Evolutionary conservation across 208 protist species (phyloP).

Genomic region (Wallacemonas rigidus): DNA sequence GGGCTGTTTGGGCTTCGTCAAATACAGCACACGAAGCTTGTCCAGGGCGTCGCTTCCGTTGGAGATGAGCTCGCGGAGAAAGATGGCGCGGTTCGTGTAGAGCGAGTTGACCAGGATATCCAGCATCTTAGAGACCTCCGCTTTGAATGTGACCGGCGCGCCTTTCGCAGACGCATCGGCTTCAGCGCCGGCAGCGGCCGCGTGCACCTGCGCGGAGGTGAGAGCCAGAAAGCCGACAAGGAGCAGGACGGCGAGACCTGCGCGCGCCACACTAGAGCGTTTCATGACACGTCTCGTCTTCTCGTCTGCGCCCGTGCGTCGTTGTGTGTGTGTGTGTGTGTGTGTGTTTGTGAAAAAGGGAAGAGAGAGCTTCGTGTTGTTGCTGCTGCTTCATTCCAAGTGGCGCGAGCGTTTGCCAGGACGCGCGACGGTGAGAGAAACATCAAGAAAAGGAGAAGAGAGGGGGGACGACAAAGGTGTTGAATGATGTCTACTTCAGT

Average conservation of each 20-base stretch:
- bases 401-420: too few species aligned
- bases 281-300: constrained; percentile 21
- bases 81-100: constrained; percentile 99
- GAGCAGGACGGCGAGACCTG: constrained; percentile 41
- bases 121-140: constrained; percentile 97
- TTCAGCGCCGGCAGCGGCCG: not conserved
- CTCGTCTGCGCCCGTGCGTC: not conserved
- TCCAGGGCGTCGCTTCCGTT: constrained; percentile 99
- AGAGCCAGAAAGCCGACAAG: constrained; percentile 35
- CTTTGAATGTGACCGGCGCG: constrained; percentile 91
- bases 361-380: too few species aligned
- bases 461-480: not conserved
- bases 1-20: constrained; percentile 93
- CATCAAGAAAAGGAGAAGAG: not conserved
- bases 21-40: constrained; percentile 98
- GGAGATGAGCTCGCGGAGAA: constrained; percentile 99
- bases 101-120: constrained; percentile 99
- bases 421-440: not conserved
- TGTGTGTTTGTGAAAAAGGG: not conserved
- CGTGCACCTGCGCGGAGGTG: not conserved
- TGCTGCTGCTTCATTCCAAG: too few species aligned
- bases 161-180: constrained; percentile 29
- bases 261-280: constrained; percentile 21
- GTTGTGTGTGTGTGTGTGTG: not conserved
- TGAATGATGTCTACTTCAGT: too few species aligned